Conservation (phyloP, 768 basidiomycete genomes). For the Suillus fuscotomentosus region DNA sequence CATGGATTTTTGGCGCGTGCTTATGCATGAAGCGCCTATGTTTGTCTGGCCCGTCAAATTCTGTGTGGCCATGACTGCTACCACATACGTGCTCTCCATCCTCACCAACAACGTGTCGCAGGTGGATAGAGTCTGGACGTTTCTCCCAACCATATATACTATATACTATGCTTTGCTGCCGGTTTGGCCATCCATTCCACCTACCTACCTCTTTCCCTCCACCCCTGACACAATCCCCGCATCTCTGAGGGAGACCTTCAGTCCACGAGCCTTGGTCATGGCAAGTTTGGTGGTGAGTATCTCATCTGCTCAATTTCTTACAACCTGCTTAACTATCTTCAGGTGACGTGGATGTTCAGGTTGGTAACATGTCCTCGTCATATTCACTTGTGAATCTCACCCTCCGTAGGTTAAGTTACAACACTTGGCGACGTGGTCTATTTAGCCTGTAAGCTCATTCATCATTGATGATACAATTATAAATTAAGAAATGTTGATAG, state of each 20-base stretch:
- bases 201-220: conserved; percentile 48
- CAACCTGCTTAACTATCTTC: conserved; percentile 3
- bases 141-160: conserved; percentile 80
- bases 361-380: conserved; percentile 14
- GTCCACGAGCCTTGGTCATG: conserved; percentile 76
- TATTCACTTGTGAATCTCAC: conserved; percentile 1
- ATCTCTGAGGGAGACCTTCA: conserved; percentile 43
- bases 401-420: conserved; percentile 59
- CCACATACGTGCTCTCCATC: conserved; percentile 59
- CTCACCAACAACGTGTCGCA: conserved; percentile 81
- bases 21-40: conserved; percentile 26
- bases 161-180: conserved; percentile 82
- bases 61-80: conserved; percentile 45
- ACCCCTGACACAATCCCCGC: conserved; percentile 46
- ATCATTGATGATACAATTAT: background rate
- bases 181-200: conserved; percentile 40
- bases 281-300: conserved; percentile 56
- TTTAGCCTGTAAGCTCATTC: conserved; percentile 57
- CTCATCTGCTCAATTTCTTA: background rate
- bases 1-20: conserved; percentile 14
- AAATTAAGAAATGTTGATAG: conserved; percentile 33
- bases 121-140: conserved; percentile 82
- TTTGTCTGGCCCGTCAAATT: conserved; percentile 66
- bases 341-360: conserved; percentile 64
- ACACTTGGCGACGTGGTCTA: conserved; percentile 82